Evolutionary conservation across 2,329 filamentous ascomycete genomes (phyloP).

Genomic region (Elsinoe ampelina): DNA sequence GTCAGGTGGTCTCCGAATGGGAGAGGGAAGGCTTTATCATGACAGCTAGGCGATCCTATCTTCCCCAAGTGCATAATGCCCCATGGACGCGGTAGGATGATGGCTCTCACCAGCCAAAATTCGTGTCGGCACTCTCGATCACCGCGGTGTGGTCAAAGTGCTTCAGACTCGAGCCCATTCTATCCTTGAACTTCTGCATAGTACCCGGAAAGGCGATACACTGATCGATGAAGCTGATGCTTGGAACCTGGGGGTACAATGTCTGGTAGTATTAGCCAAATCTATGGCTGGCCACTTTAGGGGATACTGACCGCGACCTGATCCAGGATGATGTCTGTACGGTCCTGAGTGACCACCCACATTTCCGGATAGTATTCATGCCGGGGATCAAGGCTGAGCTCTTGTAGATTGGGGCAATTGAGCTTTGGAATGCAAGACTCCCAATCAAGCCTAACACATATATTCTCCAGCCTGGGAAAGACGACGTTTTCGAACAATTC

Average conservation of each 20-base stretch:
- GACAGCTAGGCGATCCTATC: neutral
- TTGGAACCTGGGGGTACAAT: neutral
- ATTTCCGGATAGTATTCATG: neutral
- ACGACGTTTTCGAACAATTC: neutral
- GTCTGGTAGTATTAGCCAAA: neutral
- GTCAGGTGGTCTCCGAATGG: too few species aligned
- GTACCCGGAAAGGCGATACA: neutral
- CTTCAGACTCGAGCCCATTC: neutral
- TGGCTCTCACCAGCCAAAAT: neutral
- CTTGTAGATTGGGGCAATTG: neutral
- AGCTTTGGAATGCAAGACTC: neutral
- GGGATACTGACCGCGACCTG: neutral
- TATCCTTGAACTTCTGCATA: neutral
- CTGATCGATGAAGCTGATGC: neutral
- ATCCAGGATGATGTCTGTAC: neutral
- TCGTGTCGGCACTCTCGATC: slow-evolving; percentile 7
- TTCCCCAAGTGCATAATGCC: neutral
- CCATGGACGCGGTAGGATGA: too few species aligned
- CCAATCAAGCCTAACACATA: neutral
- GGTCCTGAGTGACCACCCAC: neutral
- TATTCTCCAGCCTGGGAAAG: neutral
- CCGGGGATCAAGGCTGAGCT: neutral
- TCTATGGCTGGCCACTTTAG: too few species aligned
- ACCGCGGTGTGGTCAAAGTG: neutral
- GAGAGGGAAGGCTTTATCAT: too few species aligned